Evolutionary conservation across 305 asterid genomes (phyloP).

Genomic region (Galium porrigens): DNA sequence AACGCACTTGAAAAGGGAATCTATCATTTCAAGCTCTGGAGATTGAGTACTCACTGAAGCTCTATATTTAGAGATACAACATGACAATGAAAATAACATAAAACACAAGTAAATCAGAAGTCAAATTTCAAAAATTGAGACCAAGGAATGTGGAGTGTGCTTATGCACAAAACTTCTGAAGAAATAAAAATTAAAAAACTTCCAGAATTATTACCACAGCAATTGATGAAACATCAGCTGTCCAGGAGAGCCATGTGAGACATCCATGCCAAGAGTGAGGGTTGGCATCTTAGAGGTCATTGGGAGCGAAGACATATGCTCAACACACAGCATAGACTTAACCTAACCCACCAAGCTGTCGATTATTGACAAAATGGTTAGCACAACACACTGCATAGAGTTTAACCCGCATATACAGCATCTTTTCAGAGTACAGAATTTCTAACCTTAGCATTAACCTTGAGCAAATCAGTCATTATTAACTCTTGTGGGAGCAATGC

Average conservation of each 20-base stretch:
- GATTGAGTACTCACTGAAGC: slow-evolving; percentile 25
- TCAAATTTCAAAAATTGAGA: no score
- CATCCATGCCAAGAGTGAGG: neutral
- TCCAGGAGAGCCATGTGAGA: slow-evolving; percentile 89
- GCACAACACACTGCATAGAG: no score
- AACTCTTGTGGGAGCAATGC: slow-evolving; percentile 54
- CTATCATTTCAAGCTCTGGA: slow-evolving; percentile 24
- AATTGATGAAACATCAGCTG: no score
- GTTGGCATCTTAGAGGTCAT: slow-evolving; percentile 58
- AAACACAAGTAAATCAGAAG: neutral
- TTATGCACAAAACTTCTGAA: no score
- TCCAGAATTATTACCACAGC: slow-evolving; percentile 32
- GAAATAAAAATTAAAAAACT: neutral
- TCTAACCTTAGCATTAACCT: slow-evolving; percentile 77
- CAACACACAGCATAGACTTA: slow-evolving; percentile 51
- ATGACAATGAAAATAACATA: slow-evolving; percentile 5
- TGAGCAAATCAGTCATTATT: slow-evolving; percentile 63
- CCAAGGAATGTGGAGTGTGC: no score
- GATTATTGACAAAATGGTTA: no score
- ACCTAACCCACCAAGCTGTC: no score
- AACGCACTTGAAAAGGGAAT: slow-evolving; percentile 16
- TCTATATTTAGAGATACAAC: slow-evolving; percentile 18
- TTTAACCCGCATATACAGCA: no score
- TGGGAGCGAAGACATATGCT: slow-evolving; percentile 38
- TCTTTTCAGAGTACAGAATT: neutral